Percentiles rank a stretch among this genome's conserved stretches.
phyloP scores from a whole-genome alignment of 257 asterid genomes.

The Gentiana straminea region DNA sequence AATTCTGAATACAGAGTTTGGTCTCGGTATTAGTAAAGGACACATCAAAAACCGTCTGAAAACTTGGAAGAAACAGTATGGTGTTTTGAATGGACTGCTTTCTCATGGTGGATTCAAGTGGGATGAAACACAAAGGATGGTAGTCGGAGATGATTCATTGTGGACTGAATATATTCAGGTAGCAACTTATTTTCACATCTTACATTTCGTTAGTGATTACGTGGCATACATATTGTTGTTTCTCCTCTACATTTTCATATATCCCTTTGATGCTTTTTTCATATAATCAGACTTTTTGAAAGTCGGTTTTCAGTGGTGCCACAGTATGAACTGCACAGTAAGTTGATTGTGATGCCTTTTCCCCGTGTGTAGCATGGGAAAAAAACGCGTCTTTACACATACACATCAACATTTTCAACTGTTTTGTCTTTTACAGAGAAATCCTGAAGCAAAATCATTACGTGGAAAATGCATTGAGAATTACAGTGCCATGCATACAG shows the following conservation, averaged over 20 bases:
- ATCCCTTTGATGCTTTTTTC: not conserved
- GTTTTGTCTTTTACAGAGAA: not conserved
- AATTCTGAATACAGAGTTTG: not conserved
- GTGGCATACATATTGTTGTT: too few relatives aligned
- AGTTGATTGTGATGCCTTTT: too few relatives aligned
- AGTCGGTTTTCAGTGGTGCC: too few relatives aligned
- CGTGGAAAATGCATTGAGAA: not conserved
- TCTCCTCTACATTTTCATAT: too few relatives aligned
- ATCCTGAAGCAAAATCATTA: not conserved
- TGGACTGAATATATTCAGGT: slow-evolving; percentile 1
- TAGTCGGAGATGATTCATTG: slow-evolving; percentile 5
- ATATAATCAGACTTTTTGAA: not conserved
- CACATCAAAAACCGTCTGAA: not conserved
- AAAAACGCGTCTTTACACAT: too few relatives aligned
- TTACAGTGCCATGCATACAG: not conserved
- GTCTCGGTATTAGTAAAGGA: slow-evolving; percentile 3
- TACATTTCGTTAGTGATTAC: too few relatives aligned
- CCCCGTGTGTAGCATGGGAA: too few relatives aligned
- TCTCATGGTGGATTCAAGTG: slow-evolving; percentile 6
- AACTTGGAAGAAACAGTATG: slow-evolving; percentile 4
- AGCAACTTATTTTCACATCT: too few relatives aligned
- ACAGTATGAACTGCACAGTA: too few relatives aligned
- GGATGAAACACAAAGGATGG: slow-evolving; percentile 4
- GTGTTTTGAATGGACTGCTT: slow-evolving; percentile 3
- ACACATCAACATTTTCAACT: not conserved